Conservation (phyloP, 1,139 yeast species). For the Suhomyces ambrosiae region DNA sequence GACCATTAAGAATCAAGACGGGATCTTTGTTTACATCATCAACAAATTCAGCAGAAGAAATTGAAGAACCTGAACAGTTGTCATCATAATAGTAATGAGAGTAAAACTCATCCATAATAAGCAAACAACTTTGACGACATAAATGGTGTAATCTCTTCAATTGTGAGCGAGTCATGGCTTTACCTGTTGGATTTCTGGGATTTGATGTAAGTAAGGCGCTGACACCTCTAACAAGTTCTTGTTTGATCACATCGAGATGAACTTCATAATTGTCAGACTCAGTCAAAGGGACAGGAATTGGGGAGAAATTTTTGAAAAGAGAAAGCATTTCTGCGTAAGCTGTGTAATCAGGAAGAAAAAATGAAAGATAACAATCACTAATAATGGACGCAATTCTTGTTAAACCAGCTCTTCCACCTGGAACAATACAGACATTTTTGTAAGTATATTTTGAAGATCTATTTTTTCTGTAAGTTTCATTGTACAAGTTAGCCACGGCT, state of each 20-base stretch:
- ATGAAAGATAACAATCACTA: constrained; percentile 62
- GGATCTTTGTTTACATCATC: constrained; percentile 65
- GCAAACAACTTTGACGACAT: constrained; percentile 58
- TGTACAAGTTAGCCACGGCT: constrained; percentile 65
- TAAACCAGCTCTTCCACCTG: constrained; percentile 71
- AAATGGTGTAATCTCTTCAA: constrained; percentile 54
- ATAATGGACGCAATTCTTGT: constrained; percentile 69
- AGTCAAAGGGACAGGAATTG: constrained; percentile 66
- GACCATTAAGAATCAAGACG: constrained; percentile 63
- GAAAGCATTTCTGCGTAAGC: constrained; percentile 76
- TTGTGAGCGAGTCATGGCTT: constrained; percentile 55
- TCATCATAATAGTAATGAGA: constrained; percentile 66
- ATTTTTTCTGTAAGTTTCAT: constrained; percentile 55
- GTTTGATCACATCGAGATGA: constrained; percentile 56
- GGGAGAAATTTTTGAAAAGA: constrained; percentile 65
- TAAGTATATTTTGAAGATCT: constrained; percentile 59
- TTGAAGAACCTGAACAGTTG: constrained; percentile 57
- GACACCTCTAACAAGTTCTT: constrained; percentile 63
- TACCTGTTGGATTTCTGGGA: constrained; percentile 72
- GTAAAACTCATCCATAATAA: constrained; percentile 71
- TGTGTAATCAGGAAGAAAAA: constrained; percentile 69
- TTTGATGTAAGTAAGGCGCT: constrained; percentile 63
- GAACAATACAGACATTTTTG: constrained; percentile 68
- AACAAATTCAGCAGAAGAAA: constrained; percentile 57
- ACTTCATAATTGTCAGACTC: constrained; percentile 63